Conservation (phyloP, 306 rosid species). For the Quercus wislizeni region DNA sequence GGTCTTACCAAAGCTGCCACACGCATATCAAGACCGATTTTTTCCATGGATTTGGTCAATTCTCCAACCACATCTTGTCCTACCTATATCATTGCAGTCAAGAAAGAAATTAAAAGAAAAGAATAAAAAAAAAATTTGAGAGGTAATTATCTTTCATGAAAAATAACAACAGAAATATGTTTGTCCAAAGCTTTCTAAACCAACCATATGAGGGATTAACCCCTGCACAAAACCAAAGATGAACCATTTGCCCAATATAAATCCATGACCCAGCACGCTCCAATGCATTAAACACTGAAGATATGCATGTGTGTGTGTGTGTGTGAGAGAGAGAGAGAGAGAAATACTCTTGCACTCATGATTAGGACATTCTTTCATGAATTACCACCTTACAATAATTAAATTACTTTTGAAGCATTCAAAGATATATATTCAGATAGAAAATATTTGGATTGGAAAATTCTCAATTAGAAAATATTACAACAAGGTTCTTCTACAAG, state of each 20-base stretch:
- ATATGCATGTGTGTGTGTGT: background rate
- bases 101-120: background rate
- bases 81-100: constrained; percentile 53
- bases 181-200: background rate
- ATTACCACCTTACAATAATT: background rate
- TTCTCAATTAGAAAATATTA: no score
- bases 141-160: constrained; percentile 1
- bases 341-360: constrained; percentile 6
- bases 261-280: background rate
- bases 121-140: constrained; percentile 10
- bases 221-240: background rate
- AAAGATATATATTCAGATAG: no score
- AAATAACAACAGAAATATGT: background rate
- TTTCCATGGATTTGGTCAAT: constrained; percentile 71
- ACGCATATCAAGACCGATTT: constrained; percentile 81
- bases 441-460: no score
- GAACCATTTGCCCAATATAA: background rate
- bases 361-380: background rate
- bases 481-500: background rate
- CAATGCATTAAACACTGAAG: background rate
- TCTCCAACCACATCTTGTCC: constrained; percentile 92
- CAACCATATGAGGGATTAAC: background rate
- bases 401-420: no score
- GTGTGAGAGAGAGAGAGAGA: background rate
- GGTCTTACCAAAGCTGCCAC: constrained; percentile 81